These are phyloP conservation scores for Phytophthora melonis DNA, from an alignment of 352 stramenopile genomes.

Conservation along the genomic window DNA sequence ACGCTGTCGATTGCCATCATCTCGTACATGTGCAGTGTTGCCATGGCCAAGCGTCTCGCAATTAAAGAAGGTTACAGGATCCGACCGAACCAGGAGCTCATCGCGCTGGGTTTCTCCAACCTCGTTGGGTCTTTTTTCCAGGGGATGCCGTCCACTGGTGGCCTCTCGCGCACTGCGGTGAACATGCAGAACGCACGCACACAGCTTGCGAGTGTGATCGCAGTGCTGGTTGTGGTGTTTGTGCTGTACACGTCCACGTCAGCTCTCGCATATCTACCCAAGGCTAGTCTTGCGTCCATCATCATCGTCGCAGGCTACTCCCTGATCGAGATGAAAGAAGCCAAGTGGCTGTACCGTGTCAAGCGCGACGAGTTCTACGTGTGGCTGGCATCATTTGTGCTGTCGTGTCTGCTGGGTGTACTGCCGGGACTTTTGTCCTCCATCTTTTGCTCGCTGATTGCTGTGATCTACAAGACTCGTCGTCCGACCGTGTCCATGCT, in stretches of 20 bases:
- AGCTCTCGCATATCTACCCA: conserved; percentile 91
- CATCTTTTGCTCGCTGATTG: conserved; percentile 64
- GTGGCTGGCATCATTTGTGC: conserved; percentile 59
- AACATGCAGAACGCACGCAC: conserved; percentile 92
- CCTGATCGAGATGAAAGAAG: conserved; percentile 90
- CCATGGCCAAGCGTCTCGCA: conserved; percentile 89
- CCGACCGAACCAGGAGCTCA: conserved; percentile 89
- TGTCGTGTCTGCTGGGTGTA: conserved; percentile 60
- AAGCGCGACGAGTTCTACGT: conserved; percentile 73
- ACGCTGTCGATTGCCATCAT: conserved; percentile 88
- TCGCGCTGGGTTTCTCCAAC: conserved; percentile 93
- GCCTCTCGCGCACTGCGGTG: conserved; percentile 92
- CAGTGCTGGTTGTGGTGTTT: conserved; percentile 89
- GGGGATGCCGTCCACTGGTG: conserved; percentile 90
- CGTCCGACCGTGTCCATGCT: conserved; percentile 57
- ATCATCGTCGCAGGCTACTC: conserved; percentile 91
- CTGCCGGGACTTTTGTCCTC: conserved; percentile 61
- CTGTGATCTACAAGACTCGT: conserved; percentile 75
- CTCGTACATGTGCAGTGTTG: conserved; percentile 94
- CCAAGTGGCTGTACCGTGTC: conserved; percentile 81
- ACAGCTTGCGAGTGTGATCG: conserved; percentile 91
- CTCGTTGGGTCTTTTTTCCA: conserved; percentile 90
- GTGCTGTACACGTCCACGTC: conserved; percentile 89
- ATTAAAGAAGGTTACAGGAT: conserved; percentile 86
- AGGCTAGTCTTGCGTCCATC: conserved; percentile 87